Conservation (phyloP, 257 asterid genomes). For the Oldenlandia corymbosa region DNA sequence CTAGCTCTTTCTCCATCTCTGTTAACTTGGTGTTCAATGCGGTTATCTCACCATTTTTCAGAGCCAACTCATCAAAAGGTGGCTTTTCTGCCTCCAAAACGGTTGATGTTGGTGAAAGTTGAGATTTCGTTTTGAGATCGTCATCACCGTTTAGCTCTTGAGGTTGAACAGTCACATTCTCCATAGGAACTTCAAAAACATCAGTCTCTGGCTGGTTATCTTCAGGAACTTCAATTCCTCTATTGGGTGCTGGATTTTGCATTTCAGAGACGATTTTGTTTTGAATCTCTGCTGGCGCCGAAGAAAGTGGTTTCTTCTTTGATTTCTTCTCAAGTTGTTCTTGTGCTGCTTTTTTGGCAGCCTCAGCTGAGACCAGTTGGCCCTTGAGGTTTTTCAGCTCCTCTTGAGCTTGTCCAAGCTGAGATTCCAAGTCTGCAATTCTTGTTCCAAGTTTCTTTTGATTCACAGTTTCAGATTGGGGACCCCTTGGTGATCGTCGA, state of each 20-base stretch:
- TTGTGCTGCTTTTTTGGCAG: constrained; percentile 61
- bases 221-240: constrained; percentile 30
- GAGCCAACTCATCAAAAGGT: constrained; percentile 33
- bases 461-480: constrained; percentile 43
- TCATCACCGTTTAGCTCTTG: constrained; percentile 28
- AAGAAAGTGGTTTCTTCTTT: constrained; percentile 41
- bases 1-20: constrained; percentile 49
- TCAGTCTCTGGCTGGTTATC: constrained; percentile 56
- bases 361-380: constrained; percentile 62
- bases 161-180: constrained; percentile 24
- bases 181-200: constrained; percentile 67
- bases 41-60: constrained; percentile 43
- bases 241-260: constrained; percentile 25
- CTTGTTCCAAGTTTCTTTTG: constrained; percentile 81
- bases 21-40: constrained; percentile 39
- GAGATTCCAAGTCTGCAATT: constrained; percentile 83
- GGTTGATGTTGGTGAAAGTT: constrained; percentile 16
- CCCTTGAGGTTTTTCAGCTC: constrained; percentile 70
- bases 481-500: constrained; percentile 50
- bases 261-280: constrained; percentile 18
- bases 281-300: constrained; percentile 20
- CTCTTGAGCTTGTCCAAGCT: constrained; percentile 80
- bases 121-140: constrained; percentile 24
- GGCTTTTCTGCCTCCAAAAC: constrained; percentile 31
- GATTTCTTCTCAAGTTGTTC: constrained; percentile 56